Base-by-base conservation (phyloP, 495 filamentous ascomycete species). In the Articulospora tetracladia region DNA sequence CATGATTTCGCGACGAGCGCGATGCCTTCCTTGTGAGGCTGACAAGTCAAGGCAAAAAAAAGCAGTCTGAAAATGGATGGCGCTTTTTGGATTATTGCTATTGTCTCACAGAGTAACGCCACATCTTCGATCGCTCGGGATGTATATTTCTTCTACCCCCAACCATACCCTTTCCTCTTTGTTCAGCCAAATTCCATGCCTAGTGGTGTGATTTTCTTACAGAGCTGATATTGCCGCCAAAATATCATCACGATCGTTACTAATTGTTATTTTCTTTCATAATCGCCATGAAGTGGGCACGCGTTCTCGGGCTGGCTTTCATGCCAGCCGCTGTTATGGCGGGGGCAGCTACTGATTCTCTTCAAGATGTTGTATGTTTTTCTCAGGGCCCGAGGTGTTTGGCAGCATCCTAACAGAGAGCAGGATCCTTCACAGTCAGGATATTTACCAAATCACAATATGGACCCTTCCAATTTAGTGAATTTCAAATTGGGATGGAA, bases 381-480 rank as follows among this genome's bases (percentile, higher is more conserved):
- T 13, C 39, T 44, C 19, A 41, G 20, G 13, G 3, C 15, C 7
- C 20, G 11, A 4, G 20, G 22, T n/a, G 41, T 36, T 41, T n/a
- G n/a, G 32, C 17, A 4, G 13, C 3, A 7, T 23, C 22, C 53
- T 55, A 55, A 55, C n/a, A 23, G 13, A n/a, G 1, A 6, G 12
- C 36, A 66, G 64, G 64, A 66, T 39, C 25, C 57, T 12, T 24
- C 55, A 15, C 60, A 63, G 27, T 63, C 59, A n/a, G 64, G 64
- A 25, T 63, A 66, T 27, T 24, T 66, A 11, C 60, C 64, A 17
- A 61, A 63, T 23, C 64, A 66, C 41, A 66, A 66, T 27, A 60
- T 66, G 19, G 60, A 66, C 25, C 59, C 60, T 10, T 48, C 22
- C 1, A 46, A 19, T 1, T 19, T 60, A 3, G 26, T 50, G 19